These are phyloP conservation scores for Termitomyces sp. DNA, from an alignment of 1,284 basidiomycete genomes.

Conservation along the genomic window DNA sequence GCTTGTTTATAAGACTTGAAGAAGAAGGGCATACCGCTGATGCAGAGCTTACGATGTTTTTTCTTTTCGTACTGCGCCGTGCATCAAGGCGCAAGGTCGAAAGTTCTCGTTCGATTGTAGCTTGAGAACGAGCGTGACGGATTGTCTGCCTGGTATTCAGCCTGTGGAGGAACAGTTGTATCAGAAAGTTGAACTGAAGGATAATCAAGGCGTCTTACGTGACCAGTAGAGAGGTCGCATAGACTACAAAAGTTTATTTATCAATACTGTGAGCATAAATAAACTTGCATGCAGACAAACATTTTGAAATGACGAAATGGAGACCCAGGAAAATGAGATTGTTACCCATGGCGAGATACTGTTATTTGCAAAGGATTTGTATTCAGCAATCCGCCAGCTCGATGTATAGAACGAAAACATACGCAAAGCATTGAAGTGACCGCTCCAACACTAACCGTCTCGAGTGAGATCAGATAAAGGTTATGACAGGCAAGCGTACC, in stretches of 20 bases:
- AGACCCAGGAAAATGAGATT: conserved; percentile 16
- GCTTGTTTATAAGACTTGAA: background rate
- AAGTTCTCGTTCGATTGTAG: conserved; percentile 1
- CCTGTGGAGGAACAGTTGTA: background rate
- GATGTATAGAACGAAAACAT: conserved; percentile 16
- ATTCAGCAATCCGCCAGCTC: background rate
- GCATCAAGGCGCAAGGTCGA: conserved; percentile 6
- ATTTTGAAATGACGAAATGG: conserved; percentile 16
- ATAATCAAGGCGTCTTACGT: conserved; percentile 1
- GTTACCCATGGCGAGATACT: conserved; percentile 11
- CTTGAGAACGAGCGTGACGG: conserved; percentile 8
- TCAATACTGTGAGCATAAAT: background rate
- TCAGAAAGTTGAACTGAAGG: background rate
- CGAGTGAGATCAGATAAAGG: background rate
- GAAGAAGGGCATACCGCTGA: background rate
- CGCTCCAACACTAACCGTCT: conserved; percentile 35
- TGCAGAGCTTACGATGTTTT: background rate
- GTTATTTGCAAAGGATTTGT: background rate
- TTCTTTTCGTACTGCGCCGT: background rate
- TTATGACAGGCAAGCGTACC: conserved; percentile 25
- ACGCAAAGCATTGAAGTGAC: conserved; percentile 47
- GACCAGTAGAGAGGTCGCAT: conserved; percentile 9
- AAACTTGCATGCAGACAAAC: background rate
- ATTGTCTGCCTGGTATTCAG: conserved; percentile 9
- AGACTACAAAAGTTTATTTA: background rate